Percentiles rank a stretch among this genome's conserved stretches.
phyloP scores from a whole-genome alignment of 805 yeast species.

The Metschnikowia cerradonensis region DNA sequence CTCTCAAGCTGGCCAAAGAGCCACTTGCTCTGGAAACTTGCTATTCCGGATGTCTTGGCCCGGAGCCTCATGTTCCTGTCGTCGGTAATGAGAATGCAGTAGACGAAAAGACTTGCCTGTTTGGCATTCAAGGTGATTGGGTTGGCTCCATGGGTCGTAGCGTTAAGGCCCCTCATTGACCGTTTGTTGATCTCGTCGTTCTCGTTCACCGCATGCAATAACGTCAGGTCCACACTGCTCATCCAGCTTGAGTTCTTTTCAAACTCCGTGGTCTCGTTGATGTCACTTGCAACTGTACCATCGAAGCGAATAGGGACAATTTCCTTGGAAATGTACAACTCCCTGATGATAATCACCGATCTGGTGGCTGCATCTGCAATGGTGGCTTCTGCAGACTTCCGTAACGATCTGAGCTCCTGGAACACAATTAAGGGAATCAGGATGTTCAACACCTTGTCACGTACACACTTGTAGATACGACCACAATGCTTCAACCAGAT shows the following conservation, averaged over 20 bases:
- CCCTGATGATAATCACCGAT: constrained; percentile 70
- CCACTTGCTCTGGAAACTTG: constrained; percentile 59
- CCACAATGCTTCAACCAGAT: constrained; percentile 83
- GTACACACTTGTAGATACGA: constrained; percentile 62
- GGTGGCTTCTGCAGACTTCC: constrained; percentile 68
- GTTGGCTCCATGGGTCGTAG: constrained; percentile 9
- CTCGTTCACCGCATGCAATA: constrained; percentile 47
- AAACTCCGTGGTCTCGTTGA: constrained; percentile 70
- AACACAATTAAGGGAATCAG: constrained; percentile 72
- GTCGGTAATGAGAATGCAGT: constrained; percentile 66
- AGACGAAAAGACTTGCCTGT: constrained; percentile 45
- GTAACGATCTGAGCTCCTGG: constrained; percentile 67
- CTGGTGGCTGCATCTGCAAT: constrained; percentile 79
- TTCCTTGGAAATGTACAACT: constrained; percentile 52
- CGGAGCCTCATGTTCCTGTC: constrained; percentile 69
- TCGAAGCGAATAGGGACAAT: constrained; percentile 62
- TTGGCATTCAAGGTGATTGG: constrained; percentile 26
- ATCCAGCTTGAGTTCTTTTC: constrained; percentile 73
- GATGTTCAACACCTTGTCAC: constrained; percentile 53
- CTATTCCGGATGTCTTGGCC: constrained; percentile 54
- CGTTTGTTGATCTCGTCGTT: constrained; percentile 39
- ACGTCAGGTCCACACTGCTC: constrained; percentile 66
- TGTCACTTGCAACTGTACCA: constrained; percentile 62
- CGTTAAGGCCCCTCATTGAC: constrained; percentile 36
- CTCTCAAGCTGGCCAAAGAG: constrained; percentile 49